Percentiles rank a stretch among this genome's conserved stretches.
Evolutionary conservation across 1,284 basidiomycete genomes (phyloP).

Genomic region (Neonothopanus nambi): DNA sequence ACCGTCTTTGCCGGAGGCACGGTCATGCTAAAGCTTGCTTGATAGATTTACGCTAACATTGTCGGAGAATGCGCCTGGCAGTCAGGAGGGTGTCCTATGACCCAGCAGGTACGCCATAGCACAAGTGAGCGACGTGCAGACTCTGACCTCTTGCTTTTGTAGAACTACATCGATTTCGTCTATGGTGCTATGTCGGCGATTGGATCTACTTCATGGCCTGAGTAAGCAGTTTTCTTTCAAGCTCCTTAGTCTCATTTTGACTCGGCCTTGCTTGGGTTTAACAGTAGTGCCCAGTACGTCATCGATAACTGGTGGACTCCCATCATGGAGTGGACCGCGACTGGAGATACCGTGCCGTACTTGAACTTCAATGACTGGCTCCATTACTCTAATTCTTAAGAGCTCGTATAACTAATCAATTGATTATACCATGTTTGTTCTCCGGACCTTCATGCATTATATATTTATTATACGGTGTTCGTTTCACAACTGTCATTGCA

Average conservation of each 20-base stretch:
- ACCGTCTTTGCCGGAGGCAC: neutral
- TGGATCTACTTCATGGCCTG: conserved; percentile 12
- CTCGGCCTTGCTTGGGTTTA: neutral
- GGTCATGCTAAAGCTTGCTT: too few species aligned
- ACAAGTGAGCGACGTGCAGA: too few species aligned
- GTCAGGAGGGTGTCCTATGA: conserved; percentile 21
- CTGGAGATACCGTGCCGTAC: conserved; percentile 22
- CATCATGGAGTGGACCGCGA: conserved; percentile 21
- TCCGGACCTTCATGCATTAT: too few species aligned
- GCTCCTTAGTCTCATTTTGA: neutral
- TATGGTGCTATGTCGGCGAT: conserved; percentile 19
- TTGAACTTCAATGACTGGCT: conserved; percentile 25
- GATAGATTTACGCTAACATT: conserved; percentile 19
- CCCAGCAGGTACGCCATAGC: too few species aligned
- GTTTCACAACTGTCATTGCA: too few species aligned
- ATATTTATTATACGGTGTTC: too few species aligned
- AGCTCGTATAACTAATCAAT: too few species aligned
- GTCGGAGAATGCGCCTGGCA: conserved; percentile 22
- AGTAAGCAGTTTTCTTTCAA: conserved; percentile 8
- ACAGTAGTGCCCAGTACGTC: conserved; percentile 15
- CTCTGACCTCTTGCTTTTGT: too few species aligned
- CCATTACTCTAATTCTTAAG: conserved; percentile 22
- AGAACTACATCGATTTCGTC: conserved; percentile 24
- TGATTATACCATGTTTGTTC: too few species aligned
- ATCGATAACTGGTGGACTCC: conserved; percentile 15